Conservation (phyloP, 2,329 filamentous ascomycete species). For the Apiospora saccharicola region DNA sequence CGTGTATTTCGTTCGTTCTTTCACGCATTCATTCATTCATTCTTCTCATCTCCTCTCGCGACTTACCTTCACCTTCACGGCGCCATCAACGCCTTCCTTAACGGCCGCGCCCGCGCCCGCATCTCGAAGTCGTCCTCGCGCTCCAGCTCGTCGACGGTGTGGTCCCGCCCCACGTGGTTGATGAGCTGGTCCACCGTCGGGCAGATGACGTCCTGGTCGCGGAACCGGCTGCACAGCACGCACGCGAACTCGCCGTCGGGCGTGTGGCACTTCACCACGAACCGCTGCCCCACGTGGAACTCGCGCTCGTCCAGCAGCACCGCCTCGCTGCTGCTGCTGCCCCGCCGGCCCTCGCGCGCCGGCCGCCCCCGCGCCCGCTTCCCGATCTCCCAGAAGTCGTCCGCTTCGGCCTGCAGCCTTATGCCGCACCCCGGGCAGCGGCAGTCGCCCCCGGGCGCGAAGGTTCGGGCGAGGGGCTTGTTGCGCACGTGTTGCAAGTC, state of each 20-base stretch:
- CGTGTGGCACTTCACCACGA: constrained; percentile 48
- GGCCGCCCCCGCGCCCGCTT: constrained; percentile 31
- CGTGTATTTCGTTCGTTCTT: background rate
- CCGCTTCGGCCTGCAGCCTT: constrained; percentile 36
- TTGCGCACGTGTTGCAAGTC: constrained; percentile 40
- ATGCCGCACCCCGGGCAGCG: constrained; percentile 40
- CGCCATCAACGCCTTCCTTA: constrained; percentile 20
- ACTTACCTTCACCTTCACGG: constrained; percentile 13
- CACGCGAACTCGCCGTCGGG: constrained; percentile 43
- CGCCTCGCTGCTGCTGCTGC: constrained; percentile 29
- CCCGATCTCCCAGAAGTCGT: constrained; percentile 40
- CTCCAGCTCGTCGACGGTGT: constrained; percentile 30
- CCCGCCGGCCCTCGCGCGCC: constrained; percentile 21
- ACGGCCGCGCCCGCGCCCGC: constrained; percentile 19
- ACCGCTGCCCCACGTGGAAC: constrained; percentile 44
- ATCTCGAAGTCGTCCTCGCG: constrained; percentile 30
- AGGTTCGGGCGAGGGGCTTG: constrained; percentile 34
- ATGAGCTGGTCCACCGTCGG: constrained; percentile 40
- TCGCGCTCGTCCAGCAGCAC: constrained; percentile 38
- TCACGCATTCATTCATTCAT: background rate
- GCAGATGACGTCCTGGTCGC: constrained; percentile 41
- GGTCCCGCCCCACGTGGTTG: constrained; percentile 38
- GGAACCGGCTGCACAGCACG: constrained; percentile 40
- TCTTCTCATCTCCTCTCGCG: too few species aligned
- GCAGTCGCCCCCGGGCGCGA: constrained; percentile 33